These are phyloP conservation scores for Salix arbutifolia DNA, from an alignment of 345 rosid species.

Conservation along the genomic window DNA sequence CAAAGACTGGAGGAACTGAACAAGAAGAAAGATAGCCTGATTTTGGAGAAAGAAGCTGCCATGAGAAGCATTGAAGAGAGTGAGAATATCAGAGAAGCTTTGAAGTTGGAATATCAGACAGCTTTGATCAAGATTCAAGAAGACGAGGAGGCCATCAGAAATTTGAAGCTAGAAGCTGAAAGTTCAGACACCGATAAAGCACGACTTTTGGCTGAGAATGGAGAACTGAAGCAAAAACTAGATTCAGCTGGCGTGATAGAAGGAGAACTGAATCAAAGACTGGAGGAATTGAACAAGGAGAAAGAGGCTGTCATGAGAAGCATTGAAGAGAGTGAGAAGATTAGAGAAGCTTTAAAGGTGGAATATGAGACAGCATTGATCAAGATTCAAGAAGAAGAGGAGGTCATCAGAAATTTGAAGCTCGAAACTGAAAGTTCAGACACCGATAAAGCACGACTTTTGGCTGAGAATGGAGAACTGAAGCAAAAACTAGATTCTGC, in stretches of 20 bases:
- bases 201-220: constrained; percentile 39
- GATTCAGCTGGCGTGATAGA: constrained; percentile 40
- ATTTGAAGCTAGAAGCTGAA: constrained; percentile 56
- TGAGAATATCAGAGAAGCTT: constrained; percentile 21
- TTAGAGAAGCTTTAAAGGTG: constrained; percentile 35
- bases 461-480: constrained; percentile 46
- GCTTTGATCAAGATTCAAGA: constrained; percentile 54
- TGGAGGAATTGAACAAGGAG: constrained; percentile 19
- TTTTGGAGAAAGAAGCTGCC: constrained; percentile 17
- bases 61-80: background rate
- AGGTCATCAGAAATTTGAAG: constrained; percentile 41
- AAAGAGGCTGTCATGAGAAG: constrained; percentile 19
- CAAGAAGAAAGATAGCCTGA: constrained; percentile 12
- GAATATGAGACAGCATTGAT: constrained; percentile 46
- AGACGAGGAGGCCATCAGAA: constrained; percentile 39
- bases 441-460: constrained; percentile 35
- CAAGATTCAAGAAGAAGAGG: constrained; percentile 56
- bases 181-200: constrained; percentile 40
- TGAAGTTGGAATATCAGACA: constrained; percentile 42
- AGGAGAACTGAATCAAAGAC: constrained; percentile 30
- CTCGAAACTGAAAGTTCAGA: constrained; percentile 47
- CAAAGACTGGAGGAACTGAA: constrained; percentile 20
- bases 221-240: constrained; percentile 42
- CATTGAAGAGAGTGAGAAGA: background rate
- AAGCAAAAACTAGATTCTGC: constrained; percentile 44